A percentile compares a stretch with the other conserved stretches of the same genome.
Evolutionary conservation across 192 early-diverging fungal genomes (phyloP).

Genomic region (Mortierella claussenii): DNA sequence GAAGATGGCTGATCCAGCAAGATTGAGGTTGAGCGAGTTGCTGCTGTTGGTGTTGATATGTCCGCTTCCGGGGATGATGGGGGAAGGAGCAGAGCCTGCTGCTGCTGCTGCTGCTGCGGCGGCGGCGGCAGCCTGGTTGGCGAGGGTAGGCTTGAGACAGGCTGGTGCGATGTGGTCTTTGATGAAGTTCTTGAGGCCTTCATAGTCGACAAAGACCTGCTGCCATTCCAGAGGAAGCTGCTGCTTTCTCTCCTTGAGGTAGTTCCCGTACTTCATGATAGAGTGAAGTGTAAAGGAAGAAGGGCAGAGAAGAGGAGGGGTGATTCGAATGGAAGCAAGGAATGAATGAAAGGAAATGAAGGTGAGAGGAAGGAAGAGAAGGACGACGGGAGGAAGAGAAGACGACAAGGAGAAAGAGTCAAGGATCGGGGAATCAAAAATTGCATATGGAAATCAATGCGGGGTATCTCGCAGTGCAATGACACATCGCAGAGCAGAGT

Average conservation of each 20-base stretch:
- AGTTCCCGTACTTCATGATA: slow-evolving; percentile 80
- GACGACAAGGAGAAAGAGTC: neutral
- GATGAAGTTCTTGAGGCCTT: slow-evolving; percentile 71
- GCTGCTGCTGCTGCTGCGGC: slow-evolving; percentile 52
- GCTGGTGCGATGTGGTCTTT: slow-evolving; percentile 68
- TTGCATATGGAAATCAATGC: too few species aligned
- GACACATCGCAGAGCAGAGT: too few species aligned
- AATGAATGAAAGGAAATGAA: neutral
- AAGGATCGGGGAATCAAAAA: neutral
- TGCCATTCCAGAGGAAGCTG: slow-evolving; percentile 75
- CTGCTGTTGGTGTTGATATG: slow-evolving; percentile 34
- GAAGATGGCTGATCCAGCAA: slow-evolving; percentile 40
- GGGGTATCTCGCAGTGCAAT: too few species aligned
- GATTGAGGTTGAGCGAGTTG: slow-evolving; percentile 53
- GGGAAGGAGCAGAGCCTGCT: slow-evolving; percentile 57
- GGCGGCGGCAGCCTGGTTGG: slow-evolving; percentile 54
- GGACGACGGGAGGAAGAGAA: neutral
- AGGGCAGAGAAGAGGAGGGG: neutral
- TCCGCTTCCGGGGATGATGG: slow-evolving; percentile 54
- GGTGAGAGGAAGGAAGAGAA: neutral
- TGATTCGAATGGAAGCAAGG: neutral
- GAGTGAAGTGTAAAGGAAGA: neutral
- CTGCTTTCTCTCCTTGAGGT: slow-evolving; percentile 70
- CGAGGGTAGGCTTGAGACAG: slow-evolving; percentile 62
- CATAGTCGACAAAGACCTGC: slow-evolving; percentile 77